phyloP scores from a whole-genome alignment of 148 eudicot genomes.

The Chenopodium album region DNA sequence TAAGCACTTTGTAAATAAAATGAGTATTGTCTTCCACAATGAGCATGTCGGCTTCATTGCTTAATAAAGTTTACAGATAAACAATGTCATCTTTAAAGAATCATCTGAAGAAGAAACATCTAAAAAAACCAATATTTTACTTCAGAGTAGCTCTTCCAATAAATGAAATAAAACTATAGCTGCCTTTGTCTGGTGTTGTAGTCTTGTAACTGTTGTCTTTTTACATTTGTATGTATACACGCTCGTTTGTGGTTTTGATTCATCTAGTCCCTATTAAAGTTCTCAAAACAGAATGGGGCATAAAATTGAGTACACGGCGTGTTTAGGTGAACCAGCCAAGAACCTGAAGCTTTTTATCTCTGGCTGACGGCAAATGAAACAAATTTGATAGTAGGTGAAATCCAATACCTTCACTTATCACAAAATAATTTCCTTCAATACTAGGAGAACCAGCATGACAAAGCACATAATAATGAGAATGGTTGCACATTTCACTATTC shows the following conservation, averaged over 20 bases:
- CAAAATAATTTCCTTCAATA: constrained; percentile 70
- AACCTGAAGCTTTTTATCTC: background rate
- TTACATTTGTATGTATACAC: background rate
- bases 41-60: background rate
- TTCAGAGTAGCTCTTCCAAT: background rate
- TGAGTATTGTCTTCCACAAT: background rate
- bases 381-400: background rate
- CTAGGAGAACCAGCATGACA: constrained; percentile 74
- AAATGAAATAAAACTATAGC: too few relatives aligned
- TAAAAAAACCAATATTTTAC: background rate
- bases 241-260: background rate
- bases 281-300: background rate
- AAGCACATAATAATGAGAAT: constrained; percentile 87
- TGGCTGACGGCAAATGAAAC: background rate
- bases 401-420: constrained; percentile 17
- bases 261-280: background rate
- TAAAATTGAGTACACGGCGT: background rate
- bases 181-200: too few relatives aligned
- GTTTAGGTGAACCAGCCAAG: background rate
- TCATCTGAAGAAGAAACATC: background rate
- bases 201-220: background rate
- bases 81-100: background rate
- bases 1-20: background rate
- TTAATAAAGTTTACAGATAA: background rate
- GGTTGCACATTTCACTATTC: constrained; percentile 82